Evolutionary conservation across 176 grass and related monocot genomes (phyloP).

Genomic region (Metroxylon sagu): DNA sequence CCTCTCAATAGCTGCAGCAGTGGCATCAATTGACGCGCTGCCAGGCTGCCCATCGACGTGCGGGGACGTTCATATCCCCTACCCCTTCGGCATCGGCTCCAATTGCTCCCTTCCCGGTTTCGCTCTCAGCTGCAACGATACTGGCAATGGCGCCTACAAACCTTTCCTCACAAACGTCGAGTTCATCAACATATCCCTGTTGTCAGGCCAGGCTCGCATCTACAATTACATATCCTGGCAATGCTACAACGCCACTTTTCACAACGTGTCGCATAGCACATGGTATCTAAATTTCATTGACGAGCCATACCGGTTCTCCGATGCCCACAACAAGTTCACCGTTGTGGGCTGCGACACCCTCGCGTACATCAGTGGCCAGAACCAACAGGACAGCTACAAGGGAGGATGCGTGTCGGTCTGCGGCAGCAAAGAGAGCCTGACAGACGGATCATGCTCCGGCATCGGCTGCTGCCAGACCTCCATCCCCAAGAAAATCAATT

Average conservation of each 20-base stretch:
- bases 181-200: constrained; percentile 40
- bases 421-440: constrained; percentile 7
- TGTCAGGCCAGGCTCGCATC: constrained; percentile 27
- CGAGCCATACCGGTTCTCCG: constrained; percentile 34
- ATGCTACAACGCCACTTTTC: constrained; percentile 9
- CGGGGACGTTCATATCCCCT: constrained; percentile 50
- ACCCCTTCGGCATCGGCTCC: constrained; percentile 64
- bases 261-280: constrained; percentile 8
- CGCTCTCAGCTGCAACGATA: constrained; percentile 22
- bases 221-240: constrained; percentile 44
- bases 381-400: constrained; percentile 17
- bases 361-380: constrained; percentile 29
- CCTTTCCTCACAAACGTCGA: constrained; percentile 16
- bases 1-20: too few relatives aligned
- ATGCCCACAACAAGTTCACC: constrained; percentile 49
- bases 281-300: constrained; percentile 2
- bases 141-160: constrained; percentile 17
- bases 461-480: constrained; percentile 61
- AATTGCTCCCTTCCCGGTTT: constrained; percentile 54
- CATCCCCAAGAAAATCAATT: constrained; percentile 30
- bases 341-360: constrained; percentile 61
- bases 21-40: not conserved
- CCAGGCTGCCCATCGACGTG: constrained; percentile 34
- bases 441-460: constrained; percentile 46
- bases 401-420: constrained; percentile 32